These are phyloP conservation scores for Phytophthora pini DNA, from an alignment of 352 stramenopile genomes.

Conservation along the genomic window DNA sequence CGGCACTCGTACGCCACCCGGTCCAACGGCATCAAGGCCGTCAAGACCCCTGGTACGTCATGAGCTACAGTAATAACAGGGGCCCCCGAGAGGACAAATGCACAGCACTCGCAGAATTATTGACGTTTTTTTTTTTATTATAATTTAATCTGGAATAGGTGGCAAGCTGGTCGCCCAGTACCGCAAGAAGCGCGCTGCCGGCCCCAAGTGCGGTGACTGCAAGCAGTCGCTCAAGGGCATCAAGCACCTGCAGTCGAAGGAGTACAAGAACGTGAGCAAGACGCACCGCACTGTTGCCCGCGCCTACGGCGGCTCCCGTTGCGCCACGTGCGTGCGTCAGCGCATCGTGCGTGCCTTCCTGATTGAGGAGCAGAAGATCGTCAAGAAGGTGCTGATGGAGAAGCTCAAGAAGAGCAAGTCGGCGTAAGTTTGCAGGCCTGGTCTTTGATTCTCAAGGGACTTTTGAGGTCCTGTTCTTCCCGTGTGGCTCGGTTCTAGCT, in stretches of 20 bases:
- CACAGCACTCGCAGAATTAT: not conserved
- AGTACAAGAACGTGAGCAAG: constrained; percentile 86
- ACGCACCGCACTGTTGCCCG: constrained; percentile 95
- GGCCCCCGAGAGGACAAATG: constrained; percentile 3
- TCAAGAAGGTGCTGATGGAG: constrained; percentile 98
- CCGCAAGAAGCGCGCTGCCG: constrained; percentile 94
- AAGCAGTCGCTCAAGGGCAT: constrained; percentile 93
- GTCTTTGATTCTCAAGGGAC: constrained; percentile 8
- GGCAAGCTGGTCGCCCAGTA: constrained; percentile 95
- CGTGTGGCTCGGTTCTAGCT: constrained; percentile 42
- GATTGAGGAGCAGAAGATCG: constrained; percentile 99
- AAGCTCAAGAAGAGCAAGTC: constrained; percentile 91
- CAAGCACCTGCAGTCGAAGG: constrained; percentile 74
- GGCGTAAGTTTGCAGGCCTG: constrained; percentile 43
- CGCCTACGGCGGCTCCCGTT: constrained; percentile 96
- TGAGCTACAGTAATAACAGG: constrained; percentile 2
- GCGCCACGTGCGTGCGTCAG: constrained; percentile 94
- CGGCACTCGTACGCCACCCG: constrained; percentile 98
- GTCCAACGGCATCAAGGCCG: constrained; percentile 93
- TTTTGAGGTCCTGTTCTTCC: constrained; percentile 38
- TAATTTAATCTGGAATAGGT: constrained; percentile 40
- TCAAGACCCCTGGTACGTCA: constrained; percentile 96
- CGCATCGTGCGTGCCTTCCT: constrained; percentile 98
- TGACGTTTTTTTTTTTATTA: not conserved
- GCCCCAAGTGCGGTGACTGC: constrained; percentile 97